Percentiles rank a stretch among this genome's conserved stretches.
These are phyloP conservation scores for Chlamydomonas urium DNA, from an alignment of 139 green algal species.

Conservation along the genomic window DNA sequence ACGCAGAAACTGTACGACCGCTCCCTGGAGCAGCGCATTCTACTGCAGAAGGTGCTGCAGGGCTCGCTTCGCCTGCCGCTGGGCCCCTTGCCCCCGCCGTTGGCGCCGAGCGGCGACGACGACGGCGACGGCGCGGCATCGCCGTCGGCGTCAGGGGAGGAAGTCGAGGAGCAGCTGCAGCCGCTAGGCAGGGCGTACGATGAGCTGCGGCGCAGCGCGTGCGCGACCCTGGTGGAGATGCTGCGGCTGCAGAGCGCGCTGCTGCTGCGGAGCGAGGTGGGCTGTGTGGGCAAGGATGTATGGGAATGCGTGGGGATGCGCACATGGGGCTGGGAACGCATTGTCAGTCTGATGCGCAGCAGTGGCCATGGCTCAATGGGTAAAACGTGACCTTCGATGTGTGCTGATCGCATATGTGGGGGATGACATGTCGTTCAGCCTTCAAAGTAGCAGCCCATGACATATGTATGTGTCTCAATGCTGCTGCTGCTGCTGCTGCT, in stretches of 20 bases:
- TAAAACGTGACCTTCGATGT: too few relatives aligned
- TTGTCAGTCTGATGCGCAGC: too few relatives aligned
- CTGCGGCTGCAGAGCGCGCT: conserved; percentile 50
- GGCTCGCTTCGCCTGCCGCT: conserved; percentile 13
- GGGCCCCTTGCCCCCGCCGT: neutral
- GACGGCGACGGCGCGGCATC: neutral
- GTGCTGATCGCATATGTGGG: too few relatives aligned
- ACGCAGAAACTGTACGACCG: conserved; percentile 61
- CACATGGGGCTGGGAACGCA: too few relatives aligned
- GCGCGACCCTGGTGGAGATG: conserved; percentile 32
- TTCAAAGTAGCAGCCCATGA: too few relatives aligned
- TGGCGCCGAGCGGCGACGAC: conserved; percentile 24
- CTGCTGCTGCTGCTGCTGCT: too few relatives aligned
- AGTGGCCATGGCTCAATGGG: too few relatives aligned
- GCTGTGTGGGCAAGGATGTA: too few relatives aligned
- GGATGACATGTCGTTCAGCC: too few relatives aligned
- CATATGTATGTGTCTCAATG: too few relatives aligned
- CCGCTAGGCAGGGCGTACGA: neutral
- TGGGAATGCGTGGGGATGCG: too few relatives aligned
- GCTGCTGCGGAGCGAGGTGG: conserved; percentile 27
- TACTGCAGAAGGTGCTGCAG: conserved; percentile 57
- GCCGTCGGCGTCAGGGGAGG: neutral
- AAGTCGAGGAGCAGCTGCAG: neutral
- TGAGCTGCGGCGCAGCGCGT: conserved; percentile 22
- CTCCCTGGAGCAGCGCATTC: conserved; percentile 66